phyloP scores from a whole-genome alignment of 768 basidiomycete species.

The Piloderma croceum region DNA sequence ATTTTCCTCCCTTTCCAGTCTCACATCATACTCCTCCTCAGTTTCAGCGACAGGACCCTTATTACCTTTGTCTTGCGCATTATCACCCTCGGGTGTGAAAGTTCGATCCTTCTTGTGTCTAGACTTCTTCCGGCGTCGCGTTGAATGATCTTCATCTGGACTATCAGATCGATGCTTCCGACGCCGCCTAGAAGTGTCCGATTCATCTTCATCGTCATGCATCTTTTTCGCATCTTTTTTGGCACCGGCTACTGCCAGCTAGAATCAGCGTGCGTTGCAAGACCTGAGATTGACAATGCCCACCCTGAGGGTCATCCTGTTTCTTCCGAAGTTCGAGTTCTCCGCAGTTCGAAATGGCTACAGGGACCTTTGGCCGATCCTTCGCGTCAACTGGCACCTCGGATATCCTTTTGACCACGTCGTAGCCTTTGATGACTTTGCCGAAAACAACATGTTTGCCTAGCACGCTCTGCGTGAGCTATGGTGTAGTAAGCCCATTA shows the following conservation, averaged over 20 bases:
- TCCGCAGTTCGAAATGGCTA: conserved; percentile 72
- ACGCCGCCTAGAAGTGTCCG: too few relatives aligned
- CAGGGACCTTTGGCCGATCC: conserved; percentile 62
- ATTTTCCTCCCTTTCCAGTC: conserved; percentile 62
- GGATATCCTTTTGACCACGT: conserved; percentile 54
- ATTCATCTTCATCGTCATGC: too few relatives aligned
- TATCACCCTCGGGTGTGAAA: conserved; percentile 9
- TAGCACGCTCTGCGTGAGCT: conserved; percentile 16
- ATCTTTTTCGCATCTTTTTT: too few relatives aligned
- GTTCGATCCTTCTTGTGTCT: conserved; percentile 14
- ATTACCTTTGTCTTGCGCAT: conserved; percentile 4
- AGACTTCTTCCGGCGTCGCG: conserved; percentile 19
- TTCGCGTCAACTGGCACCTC: conserved; percentile 68
- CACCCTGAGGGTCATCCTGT: background rate
- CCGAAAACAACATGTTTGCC: conserved; percentile 57
- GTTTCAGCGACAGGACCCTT: conserved; percentile 40
- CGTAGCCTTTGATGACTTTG: conserved; percentile 51
- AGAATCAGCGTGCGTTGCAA: too few relatives aligned
- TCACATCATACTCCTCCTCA: conserved; percentile 67
- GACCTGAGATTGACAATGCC: background rate
- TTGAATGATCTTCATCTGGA: background rate
- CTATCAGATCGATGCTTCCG: too few relatives aligned
- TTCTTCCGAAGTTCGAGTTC: conserved; percentile 70
- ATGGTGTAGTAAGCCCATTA: conserved; percentile 10
- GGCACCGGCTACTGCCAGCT: too few relatives aligned